Evolutionary conservation across 352 stramenopile genomes (phyloP), one percentile per base, ranked within the genome.

Genomic region (Nothophytophthora sp.): DNA sequence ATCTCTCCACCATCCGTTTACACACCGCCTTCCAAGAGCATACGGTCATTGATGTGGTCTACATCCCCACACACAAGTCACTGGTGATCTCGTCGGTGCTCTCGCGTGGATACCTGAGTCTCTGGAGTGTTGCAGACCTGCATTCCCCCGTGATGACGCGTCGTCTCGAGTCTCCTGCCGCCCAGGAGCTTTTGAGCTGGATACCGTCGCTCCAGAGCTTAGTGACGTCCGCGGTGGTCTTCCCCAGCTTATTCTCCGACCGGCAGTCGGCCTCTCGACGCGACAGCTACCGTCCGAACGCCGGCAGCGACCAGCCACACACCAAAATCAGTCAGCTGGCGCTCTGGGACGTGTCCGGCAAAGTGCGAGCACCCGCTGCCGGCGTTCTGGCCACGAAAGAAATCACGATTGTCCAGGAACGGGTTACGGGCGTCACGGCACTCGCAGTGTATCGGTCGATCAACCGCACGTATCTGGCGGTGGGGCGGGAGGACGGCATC

Each of bases 11-110:
- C 0, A 81, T 92, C 48, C 69, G 81, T 10, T 47, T 90, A 4
- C 81, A 92, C 60, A 92, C 81, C 0, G 76, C 78, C 11, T 92
- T 90, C 63, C 74, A 89, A 35, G 81, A 86, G 33, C 81, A 92
- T 50, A 60, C 60, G 1, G 41, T 90, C 18, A 53, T 92, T 8
- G 64, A 67, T 25, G 79, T 89, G 12, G 70, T 73, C 45, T 86
- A 88, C 41, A 45, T 92, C 4, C 56, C 81, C 0, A 55, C 45
- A 13, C 57, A 57, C 20, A 60, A 69, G 45, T 47, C 76, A 28
- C 63, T 92, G 2, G 60, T 76, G 1, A 75, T 83, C 2, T 90
- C 78, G 4, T 92, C 81, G 1, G 55, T 88, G 38, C 73, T 79
- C 7, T 43, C 63, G 15, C 38, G 55, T 3, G 77, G 69, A 13